phyloP scores from a whole-genome alignment of 176 grass and related monocot genomes.

The Cymbopogon citratus region DNA sequence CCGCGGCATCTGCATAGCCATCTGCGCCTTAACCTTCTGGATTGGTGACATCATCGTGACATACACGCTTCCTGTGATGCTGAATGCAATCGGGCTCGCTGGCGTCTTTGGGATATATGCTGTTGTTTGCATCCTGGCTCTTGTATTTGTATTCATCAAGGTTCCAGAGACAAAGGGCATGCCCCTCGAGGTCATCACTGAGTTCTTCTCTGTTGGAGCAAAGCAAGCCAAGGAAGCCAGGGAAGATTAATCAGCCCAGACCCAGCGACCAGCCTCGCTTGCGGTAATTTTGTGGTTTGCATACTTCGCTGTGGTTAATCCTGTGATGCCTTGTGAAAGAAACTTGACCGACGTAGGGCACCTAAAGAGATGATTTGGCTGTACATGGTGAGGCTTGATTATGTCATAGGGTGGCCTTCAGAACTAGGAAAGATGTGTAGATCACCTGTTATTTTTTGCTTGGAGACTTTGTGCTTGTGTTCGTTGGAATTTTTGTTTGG shows the following conservation, averaged over 20 bases:
- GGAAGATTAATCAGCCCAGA: conserved; percentile 39
- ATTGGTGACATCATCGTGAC: conserved; percentile 83
- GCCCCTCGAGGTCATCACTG: conserved; percentile 93
- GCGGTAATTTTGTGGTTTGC: conserved; percentile 26
- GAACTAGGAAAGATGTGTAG: conserved; percentile 32
- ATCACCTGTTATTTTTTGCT: conserved; percentile 22
- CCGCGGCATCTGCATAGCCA: conserved; percentile 86
- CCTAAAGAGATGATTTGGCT: conserved; percentile 29
- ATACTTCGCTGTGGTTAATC: background rate
- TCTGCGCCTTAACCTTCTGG: conserved; percentile 79
- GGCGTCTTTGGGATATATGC: conserved; percentile 92
- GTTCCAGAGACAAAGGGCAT: conserved; percentile 95
- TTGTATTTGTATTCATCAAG: conserved; percentile 75
- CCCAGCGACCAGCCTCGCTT: background rate
- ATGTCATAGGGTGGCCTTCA: conserved; percentile 10
- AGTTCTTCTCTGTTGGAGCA: conserved; percentile 89
- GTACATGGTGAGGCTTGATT: conserved; percentile 17
- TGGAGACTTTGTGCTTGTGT: conserved; percentile 20
- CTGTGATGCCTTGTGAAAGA: conserved; percentile 19
- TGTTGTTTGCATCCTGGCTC: conserved; percentile 46
- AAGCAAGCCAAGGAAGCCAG: conserved; percentile 47
- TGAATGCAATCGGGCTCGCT: conserved; percentile 64
- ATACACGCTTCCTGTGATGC: conserved; percentile 84
- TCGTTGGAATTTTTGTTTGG: background rate
- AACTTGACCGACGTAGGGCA: background rate